A percentile compares a stretch with the other conserved stretches of the same genome.
Evolutionary conservation across 169 alveolate species (phyloP).

Genomic region (Babesia gibsoni): DNA sequence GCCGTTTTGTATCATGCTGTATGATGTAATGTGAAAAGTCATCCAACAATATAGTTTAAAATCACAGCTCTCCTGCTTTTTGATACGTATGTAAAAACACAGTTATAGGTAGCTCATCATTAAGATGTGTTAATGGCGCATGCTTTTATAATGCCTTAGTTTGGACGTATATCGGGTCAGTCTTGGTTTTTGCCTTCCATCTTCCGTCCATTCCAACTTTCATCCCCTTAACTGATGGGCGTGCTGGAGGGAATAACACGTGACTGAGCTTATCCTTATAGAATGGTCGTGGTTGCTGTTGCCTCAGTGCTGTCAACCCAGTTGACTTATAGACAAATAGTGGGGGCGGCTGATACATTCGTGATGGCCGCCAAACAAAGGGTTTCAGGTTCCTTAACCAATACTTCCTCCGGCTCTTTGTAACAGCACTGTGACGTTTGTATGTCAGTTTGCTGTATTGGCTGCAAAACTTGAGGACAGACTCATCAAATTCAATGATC

Average conservation of each 20-base stretch:
- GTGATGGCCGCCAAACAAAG: conserved; percentile 46
- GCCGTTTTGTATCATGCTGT: too few relatives aligned
- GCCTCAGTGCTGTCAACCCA: conserved; percentile 40
- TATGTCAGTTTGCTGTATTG: conserved; percentile 51
- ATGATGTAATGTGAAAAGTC: too few relatives aligned
- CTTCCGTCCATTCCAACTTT: conserved; percentile 19
- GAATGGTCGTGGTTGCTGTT: conserved; percentile 49
- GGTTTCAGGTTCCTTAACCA: conserved; percentile 61
- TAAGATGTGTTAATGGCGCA: not conserved
- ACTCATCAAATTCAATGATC: conserved; percentile 57
- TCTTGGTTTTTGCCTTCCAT: conserved; percentile 29
- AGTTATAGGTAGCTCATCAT: too few relatives aligned
- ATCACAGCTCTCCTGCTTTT: too few relatives aligned
- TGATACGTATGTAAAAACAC: too few relatives aligned
- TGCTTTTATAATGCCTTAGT: conserved; percentile 1
- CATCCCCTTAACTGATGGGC: conserved; percentile 30
- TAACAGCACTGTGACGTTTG: conserved; percentile 51
- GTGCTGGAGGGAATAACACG: conserved; percentile 33
- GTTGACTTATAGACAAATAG: conserved; percentile 46
- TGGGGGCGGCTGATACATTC: conserved; percentile 57
- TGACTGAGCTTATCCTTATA: conserved; percentile 50
- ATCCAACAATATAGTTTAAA: too few relatives aligned
- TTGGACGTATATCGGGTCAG: not conserved
- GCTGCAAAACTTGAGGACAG: conserved; percentile 51
- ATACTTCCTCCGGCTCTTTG: conserved; percentile 51